A percentile compares a stretch with the other conserved stretches of the same genome.
phyloP scores from a whole-genome alignment of 768 basidiomycete genomes.

The Termitomyces sp. region DNA sequence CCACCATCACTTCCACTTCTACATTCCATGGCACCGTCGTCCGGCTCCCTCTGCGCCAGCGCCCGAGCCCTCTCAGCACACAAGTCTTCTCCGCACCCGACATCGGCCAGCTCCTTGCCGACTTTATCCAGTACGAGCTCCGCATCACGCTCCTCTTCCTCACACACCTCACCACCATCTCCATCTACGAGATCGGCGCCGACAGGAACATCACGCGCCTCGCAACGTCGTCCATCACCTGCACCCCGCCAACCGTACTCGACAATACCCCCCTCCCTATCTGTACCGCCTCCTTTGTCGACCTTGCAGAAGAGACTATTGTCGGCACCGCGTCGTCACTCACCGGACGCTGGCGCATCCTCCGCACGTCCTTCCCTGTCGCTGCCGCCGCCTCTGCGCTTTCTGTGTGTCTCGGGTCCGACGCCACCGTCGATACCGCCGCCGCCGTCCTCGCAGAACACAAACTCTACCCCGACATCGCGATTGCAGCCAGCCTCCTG shows the following conservation, averaged over 20 bases:
- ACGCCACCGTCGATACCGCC: slow-evolving; percentile 20
- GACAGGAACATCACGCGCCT: slow-evolving; percentile 15
- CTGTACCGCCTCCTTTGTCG: slow-evolving; percentile 10
- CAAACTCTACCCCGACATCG: slow-evolving; percentile 35
- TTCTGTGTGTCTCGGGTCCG: slow-evolving; percentile 17
- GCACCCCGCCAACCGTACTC: neutral
- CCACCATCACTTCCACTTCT: neutral
- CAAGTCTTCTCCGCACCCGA: slow-evolving; percentile 23
- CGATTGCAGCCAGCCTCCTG: slow-evolving; percentile 27
- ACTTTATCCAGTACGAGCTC: slow-evolving; percentile 36
- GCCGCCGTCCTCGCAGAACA: slow-evolving; percentile 23
- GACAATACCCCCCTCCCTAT: neutral
- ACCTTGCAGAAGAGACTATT: slow-evolving; percentile 9
- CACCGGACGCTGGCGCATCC: slow-evolving; percentile 25
- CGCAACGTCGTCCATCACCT: slow-evolving; percentile 14
- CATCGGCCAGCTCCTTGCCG: slow-evolving; percentile 31
- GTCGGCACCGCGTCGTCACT: neutral
- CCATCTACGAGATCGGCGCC: slow-evolving; percentile 30
- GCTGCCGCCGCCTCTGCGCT: slow-evolving; percentile 21
- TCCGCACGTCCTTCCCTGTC: slow-evolving; percentile 21
- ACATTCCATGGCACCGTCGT: slow-evolving; percentile 35
- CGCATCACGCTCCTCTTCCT: slow-evolving; percentile 37
- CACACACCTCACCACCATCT: slow-evolving; percentile 30
- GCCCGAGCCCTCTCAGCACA: slow-evolving; percentile 26
- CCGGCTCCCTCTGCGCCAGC: slow-evolving; percentile 38